Evolutionary conservation across 345 rosid genomes (phyloP), one percentile per base, ranked within the genome.

Genomic region (Erodium maritimum): DNA sequence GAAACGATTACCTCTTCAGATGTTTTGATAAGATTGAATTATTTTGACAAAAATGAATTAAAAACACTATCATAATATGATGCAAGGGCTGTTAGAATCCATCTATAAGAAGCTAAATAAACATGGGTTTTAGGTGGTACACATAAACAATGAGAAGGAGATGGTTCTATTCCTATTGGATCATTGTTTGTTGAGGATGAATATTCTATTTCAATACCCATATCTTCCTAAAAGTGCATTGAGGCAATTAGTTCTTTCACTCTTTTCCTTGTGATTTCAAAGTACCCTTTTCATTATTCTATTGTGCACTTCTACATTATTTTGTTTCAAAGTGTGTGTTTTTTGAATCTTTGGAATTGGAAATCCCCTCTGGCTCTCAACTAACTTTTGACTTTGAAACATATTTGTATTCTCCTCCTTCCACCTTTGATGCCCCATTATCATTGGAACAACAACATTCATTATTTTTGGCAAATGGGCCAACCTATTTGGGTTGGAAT

Each of bases 101-200:
- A n/a, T n/a, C n/a, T n/a, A n/a, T n/a, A n/a, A n/a, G n/a, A n/a
- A n/a, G n/a, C n/a, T n/a, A n/a, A n/a, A n/a, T n/a, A 60, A 53
- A 25, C 1, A 1, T 5, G 53, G 50, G 21, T 24, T 54, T 21
- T 12, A 5, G 7, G 12, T 7, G 21, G 19, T 45, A 25, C 16
- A 17, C 14, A 17, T 17, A 19, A 14, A 18, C 21, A 34, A 24
- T n/a, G 24, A 60, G 24, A 21, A 11, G 50, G 50, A 16, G 22
- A 55, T 45, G 22, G 69, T 80, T 72, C 62, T 50, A 70, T 72
- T 69, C 80, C 73, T 73, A 75, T 78, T 72, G 34, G 68, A 73
- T 64, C 57, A 52, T 61, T 20, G 10, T 58, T 55, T 54, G 19
- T 59, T n/a, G n/a, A n/a, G n/a, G n/a, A n/a, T n/a, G n/a, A n/a